Conservation (phyloP, 2,329 filamentous ascomycete species). For the Pyricularia grisea region DNA sequence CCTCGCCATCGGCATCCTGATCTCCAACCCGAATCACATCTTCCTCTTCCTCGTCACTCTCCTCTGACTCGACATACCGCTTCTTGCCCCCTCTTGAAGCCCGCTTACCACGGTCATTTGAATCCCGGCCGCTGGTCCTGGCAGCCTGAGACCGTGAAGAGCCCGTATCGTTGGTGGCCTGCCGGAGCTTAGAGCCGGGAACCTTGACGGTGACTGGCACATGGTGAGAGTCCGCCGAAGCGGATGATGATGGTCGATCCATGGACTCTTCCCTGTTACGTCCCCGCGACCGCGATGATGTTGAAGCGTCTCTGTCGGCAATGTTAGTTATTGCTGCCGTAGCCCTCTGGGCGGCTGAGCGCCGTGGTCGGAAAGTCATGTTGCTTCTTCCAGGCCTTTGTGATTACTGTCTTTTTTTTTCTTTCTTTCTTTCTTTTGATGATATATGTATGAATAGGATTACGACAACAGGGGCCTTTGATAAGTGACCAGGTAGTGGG, state of each 20-base stretch:
- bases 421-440: not conserved
- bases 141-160: not conserved
- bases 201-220: slow-evolving; percentile 43
- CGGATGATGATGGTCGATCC: slow-evolving; percentile 34
- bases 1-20: slow-evolving; percentile 22
- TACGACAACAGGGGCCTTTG: not conserved
- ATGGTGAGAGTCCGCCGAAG: slow-evolving; percentile 32
- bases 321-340: slow-evolving; percentile 39
- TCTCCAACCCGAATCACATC: slow-evolving; percentile 16
- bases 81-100: slow-evolving; percentile 44
- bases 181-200: slow-evolving; percentile 40
- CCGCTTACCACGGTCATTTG: slow-evolving; percentile 26
- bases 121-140: slow-evolving; percentile 20
- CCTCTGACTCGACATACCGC: slow-evolving; percentile 48
- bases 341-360: slow-evolving; percentile 35
- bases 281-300: slow-evolving; percentile 32
- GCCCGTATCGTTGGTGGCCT: slow-evolving; percentile 29
- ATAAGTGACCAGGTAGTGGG: not conserved
- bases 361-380: slow-evolving; percentile 40
- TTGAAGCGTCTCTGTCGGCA: slow-evolving; percentile 42
- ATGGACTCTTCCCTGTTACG: slow-evolving; percentile 15
- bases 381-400: not conserved
- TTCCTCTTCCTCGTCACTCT: slow-evolving; percentile 33
- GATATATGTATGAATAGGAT: not conserved
- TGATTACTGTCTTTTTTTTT: not conserved